Conservation (phyloP, 106 monocot genomes). For the Dioscorea zingiberensis region DNA sequence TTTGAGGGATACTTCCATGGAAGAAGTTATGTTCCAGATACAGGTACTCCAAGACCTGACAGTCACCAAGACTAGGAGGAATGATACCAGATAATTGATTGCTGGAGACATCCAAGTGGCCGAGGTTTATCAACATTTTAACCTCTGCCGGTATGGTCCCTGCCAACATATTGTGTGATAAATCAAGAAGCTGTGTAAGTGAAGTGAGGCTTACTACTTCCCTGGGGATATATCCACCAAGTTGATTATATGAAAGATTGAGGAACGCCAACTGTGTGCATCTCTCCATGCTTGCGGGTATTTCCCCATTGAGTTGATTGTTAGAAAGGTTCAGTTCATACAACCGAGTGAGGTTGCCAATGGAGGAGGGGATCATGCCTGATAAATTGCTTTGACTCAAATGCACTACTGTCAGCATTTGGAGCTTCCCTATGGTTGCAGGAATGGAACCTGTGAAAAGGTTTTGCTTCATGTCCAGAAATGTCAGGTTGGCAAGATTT, state of each 20-base stretch:
- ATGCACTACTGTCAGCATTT: background rate
- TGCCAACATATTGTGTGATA: background rate
- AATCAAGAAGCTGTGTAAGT: slow-evolving; percentile 3
- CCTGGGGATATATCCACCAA: slow-evolving; percentile 1
- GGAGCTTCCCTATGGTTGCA: slow-evolving; percentile 2
- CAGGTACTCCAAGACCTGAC: background rate
- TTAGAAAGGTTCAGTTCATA: background rate
- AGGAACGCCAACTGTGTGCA: background rate
- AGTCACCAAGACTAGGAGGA: slow-evolving; percentile 5
- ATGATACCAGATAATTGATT: slow-evolving; percentile 18
- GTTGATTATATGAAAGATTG: slow-evolving; percentile 4
- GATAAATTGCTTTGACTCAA: background rate
- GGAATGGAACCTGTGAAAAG: slow-evolving; percentile 7
- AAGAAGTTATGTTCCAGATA: background rate
- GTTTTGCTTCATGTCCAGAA: slow-evolving; percentile 1
- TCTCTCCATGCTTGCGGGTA: background rate
- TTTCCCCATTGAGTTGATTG: background rate
- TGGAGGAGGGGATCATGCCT: background rate
- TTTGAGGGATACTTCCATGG: background rate
- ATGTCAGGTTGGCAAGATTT: background rate
- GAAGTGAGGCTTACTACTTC: slow-evolving; percentile 8
- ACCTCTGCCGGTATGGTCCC: slow-evolving; percentile 4
- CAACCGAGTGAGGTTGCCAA: slow-evolving; percentile 6
- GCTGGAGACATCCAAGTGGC: background rate
- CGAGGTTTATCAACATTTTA: slow-evolving; percentile 6